Evolutionary conservation across 108 stramenopile genomes (phyloP).

Genomic region (Cyclotella choctawhatcheeana): DNA sequence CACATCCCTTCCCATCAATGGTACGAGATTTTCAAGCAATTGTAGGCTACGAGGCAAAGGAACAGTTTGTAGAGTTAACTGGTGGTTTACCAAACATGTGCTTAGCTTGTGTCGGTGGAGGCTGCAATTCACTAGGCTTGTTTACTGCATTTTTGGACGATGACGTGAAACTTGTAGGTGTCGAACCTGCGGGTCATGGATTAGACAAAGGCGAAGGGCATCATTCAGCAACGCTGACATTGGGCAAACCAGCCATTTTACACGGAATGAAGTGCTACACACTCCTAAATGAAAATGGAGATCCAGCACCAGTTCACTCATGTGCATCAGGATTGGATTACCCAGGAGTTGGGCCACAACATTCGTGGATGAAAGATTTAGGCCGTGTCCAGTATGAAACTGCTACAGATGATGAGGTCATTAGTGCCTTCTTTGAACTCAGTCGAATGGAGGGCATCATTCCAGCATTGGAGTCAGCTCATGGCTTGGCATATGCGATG

Average conservation of each 20-base stretch:
- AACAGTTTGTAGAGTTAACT: constrained; percentile 80
- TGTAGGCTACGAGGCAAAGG: constrained; percentile 79
- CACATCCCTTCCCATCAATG: constrained; percentile 95
- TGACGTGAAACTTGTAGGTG: constrained; percentile 85
- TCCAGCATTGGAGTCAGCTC: constrained; percentile 91
- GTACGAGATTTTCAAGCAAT: constrained; percentile 94
- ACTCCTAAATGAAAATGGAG: constrained; percentile 80
- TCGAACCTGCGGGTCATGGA: constrained; percentile 91
- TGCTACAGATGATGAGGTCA: constrained; percentile 88
- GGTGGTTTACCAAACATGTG: constrained; percentile 87
- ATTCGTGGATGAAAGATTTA: constrained; percentile 86
- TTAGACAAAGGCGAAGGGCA: constrained; percentile 67
- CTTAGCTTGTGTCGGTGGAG: constrained; percentile 95
- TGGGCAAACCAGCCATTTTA: constrained; percentile 86
- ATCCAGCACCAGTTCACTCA: constrained; percentile 88
- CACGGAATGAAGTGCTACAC: constrained; percentile 91
- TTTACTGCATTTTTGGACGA: constrained; percentile 89
- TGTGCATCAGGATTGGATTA: constrained; percentile 94
- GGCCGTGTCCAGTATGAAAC: constrained; percentile 86
- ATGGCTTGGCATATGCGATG: constrained; percentile 87
- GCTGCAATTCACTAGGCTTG: constrained; percentile 93
- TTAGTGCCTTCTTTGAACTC: constrained; percentile 84
- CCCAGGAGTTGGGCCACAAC: constrained; percentile 96
- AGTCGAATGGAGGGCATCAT: constrained; percentile 92
- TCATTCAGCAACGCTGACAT: constrained; percentile 85